Conservation (phyloP, 257 asterid species). For the Solanum arcanum region DNA sequence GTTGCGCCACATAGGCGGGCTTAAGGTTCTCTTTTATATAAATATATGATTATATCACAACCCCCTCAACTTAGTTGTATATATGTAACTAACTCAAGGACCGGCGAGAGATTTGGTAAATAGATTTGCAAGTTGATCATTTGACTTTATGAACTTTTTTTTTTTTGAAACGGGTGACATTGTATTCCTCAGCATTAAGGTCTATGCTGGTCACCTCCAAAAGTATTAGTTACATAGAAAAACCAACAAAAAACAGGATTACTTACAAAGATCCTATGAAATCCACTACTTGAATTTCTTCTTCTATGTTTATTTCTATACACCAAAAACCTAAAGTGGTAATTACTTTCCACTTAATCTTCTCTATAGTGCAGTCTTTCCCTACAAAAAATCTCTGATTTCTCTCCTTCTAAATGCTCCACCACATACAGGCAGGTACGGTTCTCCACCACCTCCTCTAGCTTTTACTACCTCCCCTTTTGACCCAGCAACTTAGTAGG, state of each 20-base stretch:
- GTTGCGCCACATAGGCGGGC: no score
- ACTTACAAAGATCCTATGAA: neutral
- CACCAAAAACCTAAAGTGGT: neutral
- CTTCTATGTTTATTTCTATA: neutral
- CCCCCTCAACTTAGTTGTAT: neutral
- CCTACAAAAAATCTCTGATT: neutral
- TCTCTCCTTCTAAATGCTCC: neutral
- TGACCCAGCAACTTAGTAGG: neutral
- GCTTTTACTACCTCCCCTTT: neutral
- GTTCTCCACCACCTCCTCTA: neutral
- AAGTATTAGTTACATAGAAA: neutral
- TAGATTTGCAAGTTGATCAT: neutral
- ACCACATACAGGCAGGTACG: neutral
- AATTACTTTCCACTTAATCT: neutral
- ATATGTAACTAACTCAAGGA: neutral
- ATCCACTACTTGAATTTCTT: neutral
- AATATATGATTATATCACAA: neutral
- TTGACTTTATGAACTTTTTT: neutral
- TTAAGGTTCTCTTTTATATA: no score
- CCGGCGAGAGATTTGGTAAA: neutral
- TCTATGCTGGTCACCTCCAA: neutral
- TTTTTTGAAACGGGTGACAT: no score
- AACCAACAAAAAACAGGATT: neutral
- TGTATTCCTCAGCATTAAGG: neutral
- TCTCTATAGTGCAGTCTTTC: neutral